Percentiles rank a stretch among this genome's conserved stretches.
These are phyloP conservation scores for Pyricularia grisea DNA, from an alignment of 2,329 filamentous ascomycete genomes.

Conservation along the genomic window DNA sequence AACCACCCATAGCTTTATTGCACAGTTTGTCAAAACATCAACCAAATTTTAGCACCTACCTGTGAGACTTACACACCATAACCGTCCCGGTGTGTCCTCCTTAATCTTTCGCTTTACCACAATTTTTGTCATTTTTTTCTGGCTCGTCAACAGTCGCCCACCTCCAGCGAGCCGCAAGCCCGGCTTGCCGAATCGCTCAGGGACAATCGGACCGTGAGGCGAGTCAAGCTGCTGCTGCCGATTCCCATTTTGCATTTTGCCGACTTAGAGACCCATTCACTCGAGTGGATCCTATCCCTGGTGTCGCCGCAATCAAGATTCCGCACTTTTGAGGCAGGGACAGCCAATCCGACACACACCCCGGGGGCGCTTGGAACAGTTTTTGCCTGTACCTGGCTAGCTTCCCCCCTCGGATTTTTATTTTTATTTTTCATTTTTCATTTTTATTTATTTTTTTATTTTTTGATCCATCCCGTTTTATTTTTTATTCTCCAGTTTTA, in stretches of 20 bases:
- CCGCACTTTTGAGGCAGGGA: neutral
- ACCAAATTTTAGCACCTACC: neutral
- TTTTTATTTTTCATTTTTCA: no score
- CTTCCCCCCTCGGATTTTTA: neutral
- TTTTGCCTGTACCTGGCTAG: neutral
- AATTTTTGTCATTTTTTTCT: neutral
- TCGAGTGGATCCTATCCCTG: neutral
- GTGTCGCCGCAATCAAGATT: neutral
- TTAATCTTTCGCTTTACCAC: no score
- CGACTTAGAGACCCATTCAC: constrained; percentile 3
- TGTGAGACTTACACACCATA: neutral
- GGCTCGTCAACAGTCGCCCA: neutral
- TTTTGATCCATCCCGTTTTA: neutral
- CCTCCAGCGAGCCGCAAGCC: neutral
- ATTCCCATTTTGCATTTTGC: constrained; percentile 5
- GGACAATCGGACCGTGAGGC: constrained; percentile 2
- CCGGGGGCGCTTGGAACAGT: neutral
- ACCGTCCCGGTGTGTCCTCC: neutral
- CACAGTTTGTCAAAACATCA: neutral
- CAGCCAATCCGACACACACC: neutral
- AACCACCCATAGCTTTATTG: neutral
- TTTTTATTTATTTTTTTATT: no score
- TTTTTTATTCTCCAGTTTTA: neutral
- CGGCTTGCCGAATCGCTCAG: neutral
- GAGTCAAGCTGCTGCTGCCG: constrained; percentile 1